Base-by-base conservation (phyloP, 768 basidiomycete species). In the Suillus luteus region DNA sequence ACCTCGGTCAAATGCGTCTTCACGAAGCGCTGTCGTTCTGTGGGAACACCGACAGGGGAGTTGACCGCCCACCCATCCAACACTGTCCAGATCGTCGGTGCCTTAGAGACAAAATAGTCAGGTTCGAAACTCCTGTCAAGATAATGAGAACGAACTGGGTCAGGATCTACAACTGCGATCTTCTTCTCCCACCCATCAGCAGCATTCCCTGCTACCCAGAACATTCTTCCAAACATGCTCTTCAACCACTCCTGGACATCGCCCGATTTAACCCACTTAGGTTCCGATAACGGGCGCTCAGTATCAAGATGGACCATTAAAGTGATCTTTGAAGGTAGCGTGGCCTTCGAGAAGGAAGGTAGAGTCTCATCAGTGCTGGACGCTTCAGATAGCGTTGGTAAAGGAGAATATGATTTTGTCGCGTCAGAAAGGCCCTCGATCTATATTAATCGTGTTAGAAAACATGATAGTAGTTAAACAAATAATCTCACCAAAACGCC, bases 181-280 rank as follows among this genome's bases (percentile, higher is more conserved):
- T 96, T 96, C 78, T 90, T 94, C 77, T 92, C 91, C 97, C 97
- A 99, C 10, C 92, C 91, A 66, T 90, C 90, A n/a, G 88, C 86
- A 14, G 88, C 90, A 60, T 91, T 90, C 6, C 89, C 90, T 33
- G 90, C 85, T 54, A 90, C 88, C 90, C 90, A 92, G 71, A 92
- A 92, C 88, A 91, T 91, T 43, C 91, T 81, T 3, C 92, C 92
- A 75, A 93, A 91, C 83, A 93, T 92, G 69, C 85, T 92, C 75
- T 87, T 86, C 69, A 93, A 78, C 96, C 96, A 99, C 44, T 95
- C 95, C 69, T 96, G 93, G 27, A 96, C 86, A 72, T 96, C 92
- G 37, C 96, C 96, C 9, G 91, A 90, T 75, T 95, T 93, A 43
- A 95, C 94, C 97, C 96, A 99, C 74, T 94, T 92, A 8, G 97